A percentile compares a stretch with the other conserved stretches of the same genome.
Conservation (phyloP, 441 rosid species). For the Euphorbia celastroides region DNA sequence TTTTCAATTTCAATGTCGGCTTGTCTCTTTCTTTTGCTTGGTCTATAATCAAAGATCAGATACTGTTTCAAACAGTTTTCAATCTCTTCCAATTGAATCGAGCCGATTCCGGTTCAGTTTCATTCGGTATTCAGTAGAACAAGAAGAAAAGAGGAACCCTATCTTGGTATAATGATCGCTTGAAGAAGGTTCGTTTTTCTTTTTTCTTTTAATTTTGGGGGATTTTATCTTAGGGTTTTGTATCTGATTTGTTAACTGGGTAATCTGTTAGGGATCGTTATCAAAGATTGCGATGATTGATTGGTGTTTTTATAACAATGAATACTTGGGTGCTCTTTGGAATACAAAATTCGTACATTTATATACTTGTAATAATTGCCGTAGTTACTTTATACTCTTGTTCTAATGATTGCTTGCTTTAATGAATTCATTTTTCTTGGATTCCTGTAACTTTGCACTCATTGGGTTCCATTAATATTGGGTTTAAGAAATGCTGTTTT, state of each 20-base stretch:
- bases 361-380: conserved; percentile 9
- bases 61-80: conserved; percentile 1
- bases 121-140: conserved; percentile 8
- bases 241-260: conserved; percentile 16
- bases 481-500: conserved; percentile 19
- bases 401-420: conserved; percentile 24
- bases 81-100: not conserved
- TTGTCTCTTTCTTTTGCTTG: conserved; percentile 20
- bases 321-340: not conserved
- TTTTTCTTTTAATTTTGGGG: not conserved
- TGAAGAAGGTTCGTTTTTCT: conserved; percentile 13
- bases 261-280: conserved; percentile 14
- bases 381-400: conserved; percentile 17
- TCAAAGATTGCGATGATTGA: conserved; percentile 7
- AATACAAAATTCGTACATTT: not conserved
- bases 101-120: conserved; percentile 2
- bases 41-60: conserved; percentile 15
- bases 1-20: conserved; percentile 19
- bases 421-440: conserved; percentile 22
- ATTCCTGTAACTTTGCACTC: conserved; percentile 8
- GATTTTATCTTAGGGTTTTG: not conserved
- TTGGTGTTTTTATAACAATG: not conserved
- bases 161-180: conserved; percentile 3
- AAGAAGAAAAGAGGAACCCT: not conserved
- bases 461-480: not conserved